Conservation (phyloP, 331 rosid genomes). For the Ulmus americana region DNA sequence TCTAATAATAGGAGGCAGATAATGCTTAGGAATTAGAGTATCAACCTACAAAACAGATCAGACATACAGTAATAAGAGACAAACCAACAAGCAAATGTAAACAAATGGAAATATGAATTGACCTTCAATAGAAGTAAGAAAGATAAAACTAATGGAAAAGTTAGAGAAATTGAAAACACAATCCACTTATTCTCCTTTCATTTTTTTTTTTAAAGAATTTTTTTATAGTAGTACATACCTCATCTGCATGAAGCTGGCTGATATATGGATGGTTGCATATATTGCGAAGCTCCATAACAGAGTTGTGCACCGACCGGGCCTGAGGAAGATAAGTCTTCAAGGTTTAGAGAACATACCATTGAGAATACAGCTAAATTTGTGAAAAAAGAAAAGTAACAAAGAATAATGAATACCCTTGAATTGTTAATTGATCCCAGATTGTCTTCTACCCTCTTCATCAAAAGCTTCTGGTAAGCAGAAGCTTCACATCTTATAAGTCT, state of each 20-base stretch:
- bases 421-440: constrained; percentile 88
- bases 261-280: constrained; percentile 98
- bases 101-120: constrained; percentile 15
- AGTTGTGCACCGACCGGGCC: constrained; percentile 93
- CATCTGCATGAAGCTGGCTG: constrained; percentile 95
- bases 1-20: constrained; percentile 80
- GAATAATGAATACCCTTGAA: constrained; percentile 53
- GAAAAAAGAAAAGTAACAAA: constrained; percentile 12
- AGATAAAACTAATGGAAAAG: background rate
- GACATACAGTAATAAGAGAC: constrained; percentile 8
- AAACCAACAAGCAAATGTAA: constrained; percentile 13
- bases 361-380: constrained; percentile 4
- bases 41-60: constrained; percentile 58
- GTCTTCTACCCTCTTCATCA: constrained; percentile 97
- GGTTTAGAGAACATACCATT: constrained; percentile 26
- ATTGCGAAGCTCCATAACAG: constrained; percentile 99
- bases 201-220: constrained; percentile 14
- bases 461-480: constrained; percentile 95
- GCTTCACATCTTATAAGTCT: constrained; percentile 96
- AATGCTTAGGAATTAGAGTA: constrained; percentile 77
- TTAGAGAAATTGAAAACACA: background rate
- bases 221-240: constrained; percentile 39
- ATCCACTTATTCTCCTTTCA: constrained; percentile 16
- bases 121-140: constrained; percentile 5
- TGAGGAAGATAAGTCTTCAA: constrained; percentile 31